Conservation (phyloP, 192 early-diverging fungal species). For the Piromyces sp. region DNA sequence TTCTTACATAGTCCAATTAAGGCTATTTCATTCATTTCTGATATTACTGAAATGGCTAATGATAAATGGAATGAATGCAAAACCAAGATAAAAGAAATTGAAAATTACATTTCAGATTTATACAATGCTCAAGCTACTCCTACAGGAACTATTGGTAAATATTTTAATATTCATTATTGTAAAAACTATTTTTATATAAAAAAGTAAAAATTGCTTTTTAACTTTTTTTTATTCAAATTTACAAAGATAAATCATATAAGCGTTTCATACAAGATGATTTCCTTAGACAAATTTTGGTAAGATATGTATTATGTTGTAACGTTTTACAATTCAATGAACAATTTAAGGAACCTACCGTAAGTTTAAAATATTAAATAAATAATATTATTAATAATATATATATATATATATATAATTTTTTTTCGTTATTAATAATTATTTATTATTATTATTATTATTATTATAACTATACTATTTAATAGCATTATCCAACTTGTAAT, state of each 20-base stretch:
- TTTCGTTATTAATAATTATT: too few relatives aligned
- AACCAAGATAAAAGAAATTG: conserved; percentile 23
- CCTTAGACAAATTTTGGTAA: conserved; percentile 69
- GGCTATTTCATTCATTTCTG: conserved; percentile 69
- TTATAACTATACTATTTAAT: background rate
- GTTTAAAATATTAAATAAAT: background rate
- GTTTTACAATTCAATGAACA: conserved; percentile 47
- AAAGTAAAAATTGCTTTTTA: too few relatives aligned
- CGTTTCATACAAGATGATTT: conserved; percentile 83
- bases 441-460: background rate
- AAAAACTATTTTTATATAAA: conserved; percentile 12
- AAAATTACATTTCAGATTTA: conserved; percentile 32
- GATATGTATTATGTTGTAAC: conserved; percentile 57
- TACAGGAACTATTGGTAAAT: conserved; percentile 9
- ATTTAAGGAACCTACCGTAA: conserved; percentile 40
- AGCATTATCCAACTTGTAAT: background rate
- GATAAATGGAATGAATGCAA: conserved; percentile 56
- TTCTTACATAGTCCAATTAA: conserved; percentile 83
- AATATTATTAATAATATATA: background rate
- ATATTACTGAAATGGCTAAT: conserved; percentile 35
- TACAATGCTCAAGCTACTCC: conserved; percentile 17
- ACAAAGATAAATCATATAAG: conserved; percentile 32
- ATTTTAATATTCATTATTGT: conserved; percentile 7
- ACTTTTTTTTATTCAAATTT: background rate
- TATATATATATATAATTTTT: background rate